Base-by-base conservation (phyloP, 441 rosid species). In the Capsella rubella region DNA sequence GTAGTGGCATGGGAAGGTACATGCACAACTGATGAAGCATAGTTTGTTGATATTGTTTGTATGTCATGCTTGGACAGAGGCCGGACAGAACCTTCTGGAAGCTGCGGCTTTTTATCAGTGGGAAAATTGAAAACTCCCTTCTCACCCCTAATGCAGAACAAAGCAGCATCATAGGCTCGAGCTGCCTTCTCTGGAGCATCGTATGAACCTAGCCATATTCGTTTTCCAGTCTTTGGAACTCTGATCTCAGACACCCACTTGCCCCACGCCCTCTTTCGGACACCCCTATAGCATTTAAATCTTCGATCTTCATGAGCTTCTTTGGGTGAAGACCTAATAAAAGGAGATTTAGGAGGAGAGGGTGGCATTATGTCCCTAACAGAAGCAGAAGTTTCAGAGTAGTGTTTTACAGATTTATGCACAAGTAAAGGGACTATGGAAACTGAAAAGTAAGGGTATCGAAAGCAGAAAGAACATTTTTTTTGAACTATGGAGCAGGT, bases 241-340 rank as follows among this genome's bases (percentile, higher is more conserved):
- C 86, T 81, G 40, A 83, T 71, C 69, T 81, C 84, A 66, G 83
- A 79, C 67, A 83, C 86, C 86, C 84, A 83, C 50, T 79, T 81
- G 2, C 84, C 83, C 84, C 84, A 83, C 0, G 82, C 29, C 76
- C 84, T 76, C 81, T 75, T 83, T 45, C 86, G 54, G 8, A 83
- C 81, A 74, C 86, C 84, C 55, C 49, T 79, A 16, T 70, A 83
- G 64, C 67, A 70, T 67, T 74, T 65, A 16, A 71, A 45, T 16
- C 56, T 67, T 52, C 31, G 27, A 18, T 61, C 75, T 62, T 45
- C 70, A 37, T 57, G 72, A 58, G 54, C 70, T 72, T 64, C 79
- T 61, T 47, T 55, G 1, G 46, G 70, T 47, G 76, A 58, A 29
- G 79, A 47, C 70, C 53, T 73, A 50, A 53, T 57, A 62, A 53